Percentiles rank a stretch among this genome's conserved stretches.
Evolutionary conservation across 345 rosid species (phyloP).

Genomic region (Murraya paniculata): DNA sequence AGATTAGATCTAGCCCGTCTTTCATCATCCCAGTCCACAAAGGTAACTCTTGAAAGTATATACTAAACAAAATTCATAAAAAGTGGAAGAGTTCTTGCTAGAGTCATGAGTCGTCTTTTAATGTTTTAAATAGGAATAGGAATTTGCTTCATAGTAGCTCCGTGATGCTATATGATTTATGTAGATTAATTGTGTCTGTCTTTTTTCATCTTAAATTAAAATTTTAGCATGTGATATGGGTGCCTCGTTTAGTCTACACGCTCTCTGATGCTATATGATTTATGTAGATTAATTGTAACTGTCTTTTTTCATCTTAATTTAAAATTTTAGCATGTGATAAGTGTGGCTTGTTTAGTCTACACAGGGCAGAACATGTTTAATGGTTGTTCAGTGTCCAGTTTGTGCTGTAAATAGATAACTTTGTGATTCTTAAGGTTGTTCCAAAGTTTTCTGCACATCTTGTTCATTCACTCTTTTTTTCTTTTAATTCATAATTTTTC

Average conservation of each 20-base stretch:
- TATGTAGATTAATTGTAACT: not conserved
- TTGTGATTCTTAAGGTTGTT: not conserved
- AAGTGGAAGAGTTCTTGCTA: not conserved
- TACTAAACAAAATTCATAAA: not conserved
- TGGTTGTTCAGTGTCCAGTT: not conserved
- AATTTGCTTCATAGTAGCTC: not conserved
- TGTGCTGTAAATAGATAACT: not conserved
- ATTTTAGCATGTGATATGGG: not conserved
- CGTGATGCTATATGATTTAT: not conserved
- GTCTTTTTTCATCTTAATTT: not conserved
- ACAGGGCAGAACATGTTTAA: not conserved
- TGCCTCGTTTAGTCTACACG: not conserved
- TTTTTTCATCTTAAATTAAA: not conserved
- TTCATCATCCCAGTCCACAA: not conserved
- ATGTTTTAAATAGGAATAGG: not conserved
- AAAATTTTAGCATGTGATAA: not conserved
- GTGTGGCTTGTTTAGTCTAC: not conserved
- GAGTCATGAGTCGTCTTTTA: not conserved
- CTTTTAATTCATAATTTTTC: not conserved
- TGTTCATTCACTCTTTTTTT: not conserved
- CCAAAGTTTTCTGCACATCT: not conserved
- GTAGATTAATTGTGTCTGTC: no score
- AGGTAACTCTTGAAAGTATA: constrained; percentile 15
- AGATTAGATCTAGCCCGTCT: not conserved
- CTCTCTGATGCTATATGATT: not conserved